Evolutionary conservation across 73 alveolate species (phyloP).

Genomic region (Uronychia setigera): DNA sequence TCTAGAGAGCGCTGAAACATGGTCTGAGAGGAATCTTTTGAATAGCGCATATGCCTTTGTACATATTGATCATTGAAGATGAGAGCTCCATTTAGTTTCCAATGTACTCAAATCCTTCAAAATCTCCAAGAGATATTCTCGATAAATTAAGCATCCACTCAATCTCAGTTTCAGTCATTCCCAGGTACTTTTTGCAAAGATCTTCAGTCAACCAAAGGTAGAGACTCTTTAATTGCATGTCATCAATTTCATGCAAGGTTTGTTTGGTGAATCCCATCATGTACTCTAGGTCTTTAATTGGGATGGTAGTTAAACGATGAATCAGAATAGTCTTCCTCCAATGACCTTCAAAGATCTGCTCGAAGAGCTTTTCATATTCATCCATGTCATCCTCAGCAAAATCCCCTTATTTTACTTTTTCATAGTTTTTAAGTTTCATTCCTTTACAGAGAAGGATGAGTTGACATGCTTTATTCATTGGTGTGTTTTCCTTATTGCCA

Average conservation of each 20-base stretch:
- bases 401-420: not conserved
- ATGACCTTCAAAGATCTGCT: not conserved
- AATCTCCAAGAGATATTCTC: slow-evolving; percentile 3
- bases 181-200: not conserved
- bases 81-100: not conserved
- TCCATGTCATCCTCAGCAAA: not conserved
- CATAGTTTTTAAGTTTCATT: not conserved
- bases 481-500: slow-evolving; percentile 1
- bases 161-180: not conserved
- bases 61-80: not conserved
- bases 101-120: slow-evolving; percentile 3
- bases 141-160: not conserved
- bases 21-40: not conserved
- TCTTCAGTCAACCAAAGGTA: not conserved
- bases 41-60: not conserved
- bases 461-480: not conserved
- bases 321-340: not conserved
- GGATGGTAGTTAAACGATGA: not conserved
- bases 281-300: not conserved
- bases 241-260: not conserved
- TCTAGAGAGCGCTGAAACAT: not conserved
- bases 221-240: not conserved
- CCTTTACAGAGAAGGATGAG: slow-evolving; percentile 3
- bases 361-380: slow-evolving; percentile 6
- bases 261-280: not conserved